phyloP scores from a whole-genome alignment of 1,139 yeast genomes.

The Meyerozyma sp. region DNA sequence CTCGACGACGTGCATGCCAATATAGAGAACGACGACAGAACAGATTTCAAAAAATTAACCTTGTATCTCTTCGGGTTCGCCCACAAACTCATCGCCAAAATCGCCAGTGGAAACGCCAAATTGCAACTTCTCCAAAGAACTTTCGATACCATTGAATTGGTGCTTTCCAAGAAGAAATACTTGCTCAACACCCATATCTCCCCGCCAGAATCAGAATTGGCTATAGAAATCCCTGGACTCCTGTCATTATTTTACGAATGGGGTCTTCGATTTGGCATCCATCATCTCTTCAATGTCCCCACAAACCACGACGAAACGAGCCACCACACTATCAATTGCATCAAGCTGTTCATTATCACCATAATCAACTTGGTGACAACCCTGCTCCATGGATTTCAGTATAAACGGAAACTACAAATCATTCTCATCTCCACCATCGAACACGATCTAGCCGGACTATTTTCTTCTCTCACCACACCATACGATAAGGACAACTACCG shows the following conservation, averaged over 20 bases:
- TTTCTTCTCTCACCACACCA: conserved; percentile 4
- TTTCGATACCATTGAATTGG: conserved; percentile 23
- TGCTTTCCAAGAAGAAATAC: conserved; percentile 23
- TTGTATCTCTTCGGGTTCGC: conserved; percentile 31
- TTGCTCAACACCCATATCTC: conserved; percentile 15
- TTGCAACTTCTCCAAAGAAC: conserved; percentile 14
- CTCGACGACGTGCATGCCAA: conserved; percentile 32
- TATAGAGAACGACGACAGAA: conserved; percentile 25
- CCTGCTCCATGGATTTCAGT: conserved; percentile 23
- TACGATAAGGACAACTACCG: conserved; percentile 1
- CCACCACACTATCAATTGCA: conserved; percentile 13
- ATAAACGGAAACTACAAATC: conserved; percentile 10
- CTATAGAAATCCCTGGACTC: conserved; percentile 4
- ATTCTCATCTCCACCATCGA: conserved; percentile 9
- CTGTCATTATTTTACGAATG: conserved; percentile 23
- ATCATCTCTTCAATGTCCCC: conserved; percentile 18
- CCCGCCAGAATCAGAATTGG: conserved; percentile 5
- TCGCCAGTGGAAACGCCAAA: conserved; percentile 2
- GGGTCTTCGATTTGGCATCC: conserved; percentile 23
- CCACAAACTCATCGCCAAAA: conserved; percentile 15
- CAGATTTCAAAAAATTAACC: conserved; percentile 33
- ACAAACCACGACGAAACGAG: conserved; percentile 3
- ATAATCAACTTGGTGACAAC: conserved; percentile 27
- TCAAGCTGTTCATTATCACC: conserved; percentile 28
- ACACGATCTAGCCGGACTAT: conserved; percentile 2